These are phyloP conservation scores for Naematelia encephala DNA, from an alignment of 768 basidiomycete genomes.

Conservation along the genomic window DNA sequence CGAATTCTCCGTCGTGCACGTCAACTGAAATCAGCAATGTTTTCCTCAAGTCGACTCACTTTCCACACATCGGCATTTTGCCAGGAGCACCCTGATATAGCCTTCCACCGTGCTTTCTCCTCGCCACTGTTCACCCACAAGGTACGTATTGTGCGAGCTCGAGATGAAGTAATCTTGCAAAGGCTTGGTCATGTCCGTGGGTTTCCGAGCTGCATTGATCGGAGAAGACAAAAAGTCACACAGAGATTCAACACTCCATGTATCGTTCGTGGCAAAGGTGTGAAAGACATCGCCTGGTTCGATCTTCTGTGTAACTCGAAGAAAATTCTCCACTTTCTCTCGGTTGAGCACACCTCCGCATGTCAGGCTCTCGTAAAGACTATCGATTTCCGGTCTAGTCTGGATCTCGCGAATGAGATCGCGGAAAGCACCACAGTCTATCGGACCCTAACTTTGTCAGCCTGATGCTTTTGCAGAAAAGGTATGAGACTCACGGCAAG, in stretches of 20 bases:
- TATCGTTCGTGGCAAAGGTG: slow-evolving; percentile 46
- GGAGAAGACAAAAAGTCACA: slow-evolving; percentile 73
- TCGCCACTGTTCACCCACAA: slow-evolving; percentile 55
- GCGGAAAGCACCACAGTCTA: slow-evolving; percentile 64
- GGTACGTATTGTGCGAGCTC: slow-evolving; percentile 72
- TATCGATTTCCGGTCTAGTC: slow-evolving; percentile 74
- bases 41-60: slow-evolving; percentile 55
- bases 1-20: slow-evolving; percentile 79
- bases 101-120: slow-evolving; percentile 88
- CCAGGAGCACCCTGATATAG: slow-evolving; percentile 84
- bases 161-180: slow-evolving; percentile 84
- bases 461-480: slow-evolving; percentile 1
- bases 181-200: slow-evolving; percentile 83
- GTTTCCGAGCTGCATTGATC: slow-evolving; percentile 66
- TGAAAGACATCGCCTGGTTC: slow-evolving; percentile 53
- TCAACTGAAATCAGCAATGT: slow-evolving; percentile 63
- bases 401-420: slow-evolving; percentile 78
- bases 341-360: slow-evolving; percentile 52
- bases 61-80: slow-evolving; percentile 90
- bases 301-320: slow-evolving; percentile 55
- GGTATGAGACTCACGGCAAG: neutral
- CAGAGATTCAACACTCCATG: slow-evolving; percentile 64
- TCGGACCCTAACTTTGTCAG: slow-evolving; percentile 15
- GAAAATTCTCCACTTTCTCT: slow-evolving; percentile 56
- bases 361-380: slow-evolving; percentile 58